Conservation (phyloP, 2,329 filamentous ascomycete genomes). For the Dryadomyces quercus-mongolicae region DNA sequence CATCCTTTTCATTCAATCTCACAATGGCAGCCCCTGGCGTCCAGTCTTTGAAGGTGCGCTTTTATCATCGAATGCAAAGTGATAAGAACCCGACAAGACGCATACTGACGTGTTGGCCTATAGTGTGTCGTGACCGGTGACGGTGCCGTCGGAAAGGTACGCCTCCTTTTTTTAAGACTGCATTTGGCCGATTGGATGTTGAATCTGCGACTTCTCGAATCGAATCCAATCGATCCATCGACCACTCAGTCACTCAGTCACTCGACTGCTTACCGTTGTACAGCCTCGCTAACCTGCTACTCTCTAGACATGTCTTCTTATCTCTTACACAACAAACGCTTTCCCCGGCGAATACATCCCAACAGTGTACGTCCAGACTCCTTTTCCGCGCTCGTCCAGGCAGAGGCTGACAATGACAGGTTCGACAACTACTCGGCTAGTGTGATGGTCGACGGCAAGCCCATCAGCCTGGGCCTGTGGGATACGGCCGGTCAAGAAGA, state of each 20-base stretch:
- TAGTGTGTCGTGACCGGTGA: conserved; percentile 98
- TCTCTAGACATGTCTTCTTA: conserved; percentile 85
- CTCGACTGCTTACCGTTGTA: no score
- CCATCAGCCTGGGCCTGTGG: conserved; percentile 93
- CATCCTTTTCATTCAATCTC: background rate
- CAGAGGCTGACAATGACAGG: conserved; percentile 28
- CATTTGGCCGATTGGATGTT: background rate
- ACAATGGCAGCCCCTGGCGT: conserved; percentile 71
- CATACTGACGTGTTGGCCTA: conserved; percentile 1
- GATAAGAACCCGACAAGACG: no score
- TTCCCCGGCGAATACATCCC: conserved; percentile 99
- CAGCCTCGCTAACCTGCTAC: no score
- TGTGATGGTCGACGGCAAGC: conserved; percentile 98
- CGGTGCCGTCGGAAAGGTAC: conserved; percentile 96
- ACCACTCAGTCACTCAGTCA: no score
- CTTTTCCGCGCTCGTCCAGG: background rate
- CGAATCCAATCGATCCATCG: background rate
- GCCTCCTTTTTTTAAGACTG: conserved; percentile 13
- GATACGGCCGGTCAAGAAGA: conserved; percentile 98
- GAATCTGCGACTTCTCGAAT: no score
- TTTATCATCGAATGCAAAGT: background rate
- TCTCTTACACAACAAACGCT: conserved; percentile 98
- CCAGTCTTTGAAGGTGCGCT: conserved; percentile 76
- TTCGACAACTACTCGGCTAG: conserved; percentile 99
- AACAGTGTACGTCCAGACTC: conserved; percentile 60